Conservation (phyloP, 495 filamentous ascomycete genomes). For the Penicillium coffeae region DNA sequence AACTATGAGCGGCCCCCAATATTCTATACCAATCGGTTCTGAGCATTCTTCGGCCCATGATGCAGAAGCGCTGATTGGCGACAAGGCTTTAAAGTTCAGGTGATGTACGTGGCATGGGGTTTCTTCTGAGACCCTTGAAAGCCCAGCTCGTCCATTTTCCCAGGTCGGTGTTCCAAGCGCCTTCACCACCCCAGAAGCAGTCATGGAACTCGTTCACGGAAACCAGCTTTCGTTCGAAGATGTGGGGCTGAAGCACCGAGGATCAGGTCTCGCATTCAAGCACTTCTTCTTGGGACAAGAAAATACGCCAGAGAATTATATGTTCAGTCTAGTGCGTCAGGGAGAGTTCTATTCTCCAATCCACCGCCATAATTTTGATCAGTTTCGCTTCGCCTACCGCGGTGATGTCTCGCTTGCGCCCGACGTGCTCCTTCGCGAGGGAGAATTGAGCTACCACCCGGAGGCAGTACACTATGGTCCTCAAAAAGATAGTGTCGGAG, state of each 20-base stretch:
- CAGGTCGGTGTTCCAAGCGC: too few relatives aligned
- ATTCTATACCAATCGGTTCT: too few relatives aligned
- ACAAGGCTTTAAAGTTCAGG: too few relatives aligned
- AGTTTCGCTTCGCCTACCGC: slow-evolving; percentile 6
- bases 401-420: slow-evolving; percentile 4
- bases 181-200: neutral
- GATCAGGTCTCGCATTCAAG: slow-evolving; percentile 7
- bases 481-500: slow-evolving; percentile 5
- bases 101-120: too few relatives aligned
- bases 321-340: slow-evolving; percentile 4
- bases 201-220: slow-evolving; percentile 4
- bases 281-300: slow-evolving; percentile 8
- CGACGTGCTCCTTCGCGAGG: slow-evolving; percentile 3
- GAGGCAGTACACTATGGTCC: slow-evolving; percentile 11
- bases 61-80: too few relatives aligned
- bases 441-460: slow-evolving; percentile 13
- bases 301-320: slow-evolving; percentile 3
- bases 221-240: neutral
- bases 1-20: too few relatives aligned
- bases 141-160: too few relatives aligned
- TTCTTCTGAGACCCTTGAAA: too few relatives aligned
- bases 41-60: too few relatives aligned
- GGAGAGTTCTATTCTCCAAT: slow-evolving; percentile 8
- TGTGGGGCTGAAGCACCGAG: slow-evolving; percentile 7
- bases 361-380: slow-evolving; percentile 14